phyloP scores from a whole-genome alignment of 805 yeast genomes.

The Metschnikowia cerradonensis region DNA sequence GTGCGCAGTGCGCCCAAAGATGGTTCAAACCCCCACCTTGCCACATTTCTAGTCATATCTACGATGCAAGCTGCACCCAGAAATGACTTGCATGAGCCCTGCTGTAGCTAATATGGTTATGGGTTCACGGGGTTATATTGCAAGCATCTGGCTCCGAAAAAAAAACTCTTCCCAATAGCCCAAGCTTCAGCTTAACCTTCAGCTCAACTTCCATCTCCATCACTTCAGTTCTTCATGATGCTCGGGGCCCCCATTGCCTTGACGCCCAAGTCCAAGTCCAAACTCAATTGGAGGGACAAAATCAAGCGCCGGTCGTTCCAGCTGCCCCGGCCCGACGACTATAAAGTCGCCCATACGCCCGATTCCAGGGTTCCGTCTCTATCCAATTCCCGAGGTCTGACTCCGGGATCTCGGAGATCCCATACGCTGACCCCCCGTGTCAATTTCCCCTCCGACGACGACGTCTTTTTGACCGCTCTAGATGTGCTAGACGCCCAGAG shows the following conservation, averaged over 20 bases:
- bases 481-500: slow-evolving; percentile 15
- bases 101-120: background rate
- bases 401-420: slow-evolving; percentile 9
- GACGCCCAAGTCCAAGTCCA: slow-evolving; percentile 5
- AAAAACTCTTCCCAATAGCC: background rate
- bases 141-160: background rate
- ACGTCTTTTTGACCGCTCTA: slow-evolving; percentile 15
- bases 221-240: background rate
- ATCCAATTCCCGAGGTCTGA: slow-evolving; percentile 13
- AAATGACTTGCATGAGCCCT: background rate
- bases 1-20: background rate
- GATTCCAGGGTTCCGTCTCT: slow-evolving; percentile 9
- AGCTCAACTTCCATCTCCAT: background rate
- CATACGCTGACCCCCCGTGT: slow-evolving; percentile 1
- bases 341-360: slow-evolving; percentile 7
- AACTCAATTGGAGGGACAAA: slow-evolving; percentile 10
- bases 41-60: background rate
- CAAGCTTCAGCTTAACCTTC: background rate
- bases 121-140: background rate
- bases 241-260: slow-evolving; percentile 6
- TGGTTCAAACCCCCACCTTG: background rate
- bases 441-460: background rate
- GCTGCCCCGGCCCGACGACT: background rate
- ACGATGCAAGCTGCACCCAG: background rate
- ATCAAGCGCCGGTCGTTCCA: slow-evolving; percentile 9